These are phyloP conservation scores for Rubroshorea leprosula DNA, from an alignment of 345 rosid genomes.

Conservation along the genomic window DNA sequence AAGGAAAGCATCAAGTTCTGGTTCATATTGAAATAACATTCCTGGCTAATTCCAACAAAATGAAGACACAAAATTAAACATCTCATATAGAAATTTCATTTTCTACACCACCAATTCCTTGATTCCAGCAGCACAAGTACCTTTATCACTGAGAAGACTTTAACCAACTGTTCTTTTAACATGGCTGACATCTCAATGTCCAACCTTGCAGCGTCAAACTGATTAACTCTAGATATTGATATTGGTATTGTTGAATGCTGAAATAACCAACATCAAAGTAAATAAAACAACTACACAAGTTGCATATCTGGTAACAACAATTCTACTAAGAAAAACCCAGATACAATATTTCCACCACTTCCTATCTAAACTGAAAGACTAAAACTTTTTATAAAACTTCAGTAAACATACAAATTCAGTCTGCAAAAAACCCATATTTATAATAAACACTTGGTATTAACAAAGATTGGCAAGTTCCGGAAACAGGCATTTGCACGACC, in stretches of 20 bases:
- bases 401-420: too few species aligned
- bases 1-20: constrained; percentile 98
- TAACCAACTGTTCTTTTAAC: constrained; percentile 93
- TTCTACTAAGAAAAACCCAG: background rate
- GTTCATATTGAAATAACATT: constrained; percentile 95
- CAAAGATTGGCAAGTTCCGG: constrained; percentile 3
- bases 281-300: background rate
- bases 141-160: constrained; percentile 89
- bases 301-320: background rate
- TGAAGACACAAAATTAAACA: constrained; percentile 23
- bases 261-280: background rate
- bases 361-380: background rate
- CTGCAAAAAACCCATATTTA: too few species aligned
- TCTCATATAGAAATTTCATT: constrained; percentile 2
- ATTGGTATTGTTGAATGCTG: constrained; percentile 58
- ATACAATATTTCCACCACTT: background rate
- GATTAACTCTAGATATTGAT: constrained; percentile 88
- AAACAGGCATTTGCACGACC: background rate
- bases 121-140: constrained; percentile 30
- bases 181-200: constrained; percentile 96
- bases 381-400: background rate
- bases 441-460: background rate
- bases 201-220: constrained; percentile 88
- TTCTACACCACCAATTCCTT: background rate
- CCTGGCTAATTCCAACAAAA: constrained; percentile 88